A percentile compares a stretch with the other conserved stretches of the same genome.
phyloP scores from a whole-genome alignment of 1,284 basidiomycete genomes.

The Irpex sp. region DNA sequence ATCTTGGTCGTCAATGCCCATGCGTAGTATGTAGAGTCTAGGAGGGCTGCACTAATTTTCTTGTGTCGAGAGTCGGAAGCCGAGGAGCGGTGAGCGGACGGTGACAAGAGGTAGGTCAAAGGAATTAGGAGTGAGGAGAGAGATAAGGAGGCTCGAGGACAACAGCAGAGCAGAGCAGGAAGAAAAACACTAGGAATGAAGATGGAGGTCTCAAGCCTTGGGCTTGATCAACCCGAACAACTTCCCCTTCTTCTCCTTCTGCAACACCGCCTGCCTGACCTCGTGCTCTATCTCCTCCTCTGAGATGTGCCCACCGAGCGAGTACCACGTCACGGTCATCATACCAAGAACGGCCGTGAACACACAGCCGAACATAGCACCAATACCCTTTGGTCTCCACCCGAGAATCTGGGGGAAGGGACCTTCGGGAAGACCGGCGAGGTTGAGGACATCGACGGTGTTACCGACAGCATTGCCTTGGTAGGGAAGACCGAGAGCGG shows the following conservation, averaged over 20 bases:
- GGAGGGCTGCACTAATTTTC: not conserved
- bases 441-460: conserved; percentile 51
- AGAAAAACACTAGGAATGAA: not conserved
- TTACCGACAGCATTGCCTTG: conserved; percentile 82
- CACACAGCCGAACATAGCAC: conserved; percentile 85
- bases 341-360: conserved; percentile 82
- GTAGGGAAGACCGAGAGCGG: conserved; percentile 49
- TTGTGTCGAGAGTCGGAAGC: not conserved
- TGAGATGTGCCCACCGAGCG: conserved; percentile 59
- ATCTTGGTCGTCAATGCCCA: not conserved
- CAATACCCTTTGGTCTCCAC: conserved; percentile 81
- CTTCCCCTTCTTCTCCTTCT: conserved; percentile 42
- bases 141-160: not conserved
- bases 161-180: not conserved
- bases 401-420: conserved; percentile 70
- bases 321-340: conserved; percentile 80
- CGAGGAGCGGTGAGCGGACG: not conserved
- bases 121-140: not conserved
- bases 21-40: not conserved
- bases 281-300: conserved; percentile 80
- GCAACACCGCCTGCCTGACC: conserved; percentile 38
- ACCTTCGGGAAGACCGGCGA: conserved; percentile 59
- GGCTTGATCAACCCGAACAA: conserved; percentile 29
- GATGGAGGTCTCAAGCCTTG: not conserved
- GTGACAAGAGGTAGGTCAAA: not conserved